These are phyloP conservation scores for Globisporangium orthogonon DNA, from an alignment of 352 stramenopile species.

Conservation along the genomic window DNA sequence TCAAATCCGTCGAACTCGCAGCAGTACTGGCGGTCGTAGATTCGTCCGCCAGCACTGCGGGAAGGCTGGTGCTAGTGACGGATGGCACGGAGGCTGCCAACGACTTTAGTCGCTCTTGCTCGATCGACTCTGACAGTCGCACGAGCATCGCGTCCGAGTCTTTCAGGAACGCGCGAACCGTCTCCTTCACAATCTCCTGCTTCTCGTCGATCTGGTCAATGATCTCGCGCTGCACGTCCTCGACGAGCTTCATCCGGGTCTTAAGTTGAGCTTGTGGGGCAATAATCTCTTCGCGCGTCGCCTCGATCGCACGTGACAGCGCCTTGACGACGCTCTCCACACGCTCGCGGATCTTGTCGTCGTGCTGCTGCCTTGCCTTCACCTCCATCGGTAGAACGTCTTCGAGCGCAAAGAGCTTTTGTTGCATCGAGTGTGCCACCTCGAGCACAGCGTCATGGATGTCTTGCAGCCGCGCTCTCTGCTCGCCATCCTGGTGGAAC, in stretches of 20 bases:
- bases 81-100: background rate
- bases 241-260: conserved; percentile 26
- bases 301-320: conserved; percentile 25
- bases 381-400: conserved; percentile 61
- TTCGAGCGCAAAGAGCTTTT: conserved; percentile 45
- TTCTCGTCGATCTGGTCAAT: conserved; percentile 17
- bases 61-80: too few species aligned
- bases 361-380: conserved; percentile 42
- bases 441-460: conserved; percentile 27
- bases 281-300: conserved; percentile 20
- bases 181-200: conserved; percentile 20
- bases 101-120: background rate
- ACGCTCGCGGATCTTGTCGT: conserved; percentile 43
- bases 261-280: conserved; percentile 12
- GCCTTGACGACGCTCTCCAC: conserved; percentile 38
- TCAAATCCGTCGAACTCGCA: background rate
- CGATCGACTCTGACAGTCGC: conserved; percentile 9
- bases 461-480: conserved; percentile 17
- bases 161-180: conserved; percentile 21
- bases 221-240: conserved; percentile 14
- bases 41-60: too few species aligned
- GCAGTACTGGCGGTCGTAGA: too few species aligned
- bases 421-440: conserved; percentile 28
- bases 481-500: conserved; percentile 32
- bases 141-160: conserved; percentile 26